These are phyloP conservation scores for Ustilago curta DNA, from an alignment of 1,284 basidiomycete species.

Conservation along the genomic window DNA sequence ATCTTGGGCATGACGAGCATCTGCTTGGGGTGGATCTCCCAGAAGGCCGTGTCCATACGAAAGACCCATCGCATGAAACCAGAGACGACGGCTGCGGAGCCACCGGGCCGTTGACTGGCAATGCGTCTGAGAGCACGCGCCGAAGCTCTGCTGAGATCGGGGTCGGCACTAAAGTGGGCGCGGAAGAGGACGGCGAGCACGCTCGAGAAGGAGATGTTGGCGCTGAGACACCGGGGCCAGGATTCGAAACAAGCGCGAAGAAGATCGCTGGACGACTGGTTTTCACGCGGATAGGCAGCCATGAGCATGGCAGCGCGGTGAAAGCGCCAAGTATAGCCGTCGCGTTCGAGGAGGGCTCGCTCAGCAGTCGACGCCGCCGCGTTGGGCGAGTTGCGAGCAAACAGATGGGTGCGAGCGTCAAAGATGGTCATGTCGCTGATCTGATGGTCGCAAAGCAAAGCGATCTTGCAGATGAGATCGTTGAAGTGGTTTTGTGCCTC, in stretches of 20 bases:
- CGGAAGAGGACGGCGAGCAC: constrained; percentile 84
- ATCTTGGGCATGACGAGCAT: constrained; percentile 77
- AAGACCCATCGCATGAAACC: constrained; percentile 83
- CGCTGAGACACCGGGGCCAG: constrained; percentile 82
- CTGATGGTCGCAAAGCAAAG: constrained; percentile 76
- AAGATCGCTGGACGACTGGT: constrained; percentile 78
- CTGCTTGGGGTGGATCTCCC: constrained; percentile 76
- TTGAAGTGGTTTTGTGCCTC: constrained; percentile 81
- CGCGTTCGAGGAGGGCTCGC: constrained; percentile 64
- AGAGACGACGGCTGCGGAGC: constrained; percentile 75
- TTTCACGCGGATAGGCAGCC: constrained; percentile 76
- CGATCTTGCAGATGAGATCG: constrained; percentile 76
- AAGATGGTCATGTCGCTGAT: constrained; percentile 84
- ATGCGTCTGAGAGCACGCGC: constrained; percentile 80
- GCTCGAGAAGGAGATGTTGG: constrained; percentile 73
- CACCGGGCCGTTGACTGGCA: constrained; percentile 74
- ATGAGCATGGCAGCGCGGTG: constrained; percentile 74
- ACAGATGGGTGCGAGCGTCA: constrained; percentile 80
- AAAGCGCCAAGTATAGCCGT: constrained; percentile 73
- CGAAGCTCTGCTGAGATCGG: constrained; percentile 77
- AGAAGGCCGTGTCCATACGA: constrained; percentile 77
- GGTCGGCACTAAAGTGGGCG: constrained; percentile 84
- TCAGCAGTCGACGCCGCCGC: constrained; percentile 40
- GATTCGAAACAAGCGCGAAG: constrained; percentile 84
- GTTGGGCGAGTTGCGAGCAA: constrained; percentile 26